Evolutionary conservation across 2,329 filamentous ascomycete genomes (phyloP).

Genomic region (Knufia petricola): DNA sequence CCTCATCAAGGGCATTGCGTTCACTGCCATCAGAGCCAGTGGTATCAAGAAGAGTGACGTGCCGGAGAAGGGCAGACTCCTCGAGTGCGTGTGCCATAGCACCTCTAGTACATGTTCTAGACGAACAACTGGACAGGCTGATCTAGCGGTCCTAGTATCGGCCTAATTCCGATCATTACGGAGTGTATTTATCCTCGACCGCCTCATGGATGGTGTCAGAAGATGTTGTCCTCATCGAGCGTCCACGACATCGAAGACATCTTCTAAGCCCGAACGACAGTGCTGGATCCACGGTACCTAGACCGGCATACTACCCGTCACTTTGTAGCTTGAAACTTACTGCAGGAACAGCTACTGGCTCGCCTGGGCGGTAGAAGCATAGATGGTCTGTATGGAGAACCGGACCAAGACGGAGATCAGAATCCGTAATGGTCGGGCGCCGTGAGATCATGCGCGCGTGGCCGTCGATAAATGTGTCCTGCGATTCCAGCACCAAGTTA

Average conservation of each 20-base stretch:
- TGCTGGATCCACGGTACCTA: no score
- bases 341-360: no score
- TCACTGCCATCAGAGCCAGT: constrained; percentile 6
- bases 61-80: constrained; percentile 1
- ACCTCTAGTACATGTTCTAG: not conserved
- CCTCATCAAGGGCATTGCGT: constrained; percentile 13
- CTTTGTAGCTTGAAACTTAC: no score
- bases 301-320: no score
- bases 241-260: no score
- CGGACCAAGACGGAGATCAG: not conserved
- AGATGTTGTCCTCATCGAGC: no score
- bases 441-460: constrained; percentile 1
- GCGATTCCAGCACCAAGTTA: no score
- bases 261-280: no score
- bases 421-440: not conserved
- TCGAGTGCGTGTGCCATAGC: not conserved
- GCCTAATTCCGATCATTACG: no score
- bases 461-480: not conserved
- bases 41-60: constrained; percentile 11
- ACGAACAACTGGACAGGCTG: no score
- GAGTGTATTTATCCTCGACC: not conserved
- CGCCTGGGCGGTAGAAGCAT: not conserved
- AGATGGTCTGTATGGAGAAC: not conserved
- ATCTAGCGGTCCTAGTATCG: no score
- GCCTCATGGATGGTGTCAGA: no score